Conservation (phyloP, 2,329 filamentous ascomycete species). For the Talaromyces verruculosus region DNA sequence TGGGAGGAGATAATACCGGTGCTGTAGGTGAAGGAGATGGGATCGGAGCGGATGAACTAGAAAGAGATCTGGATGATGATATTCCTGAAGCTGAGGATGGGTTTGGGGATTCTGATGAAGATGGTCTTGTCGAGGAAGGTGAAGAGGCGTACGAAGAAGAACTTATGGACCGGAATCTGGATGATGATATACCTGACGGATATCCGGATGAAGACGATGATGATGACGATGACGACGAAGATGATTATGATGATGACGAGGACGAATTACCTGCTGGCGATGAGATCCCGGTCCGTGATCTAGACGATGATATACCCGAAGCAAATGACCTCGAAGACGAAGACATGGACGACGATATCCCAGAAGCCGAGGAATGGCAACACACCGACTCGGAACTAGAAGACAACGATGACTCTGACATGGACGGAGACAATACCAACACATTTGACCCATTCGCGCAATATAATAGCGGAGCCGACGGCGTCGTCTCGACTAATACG, state of each 20-base stretch:
- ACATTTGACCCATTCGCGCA: slow-evolving; percentile 31
- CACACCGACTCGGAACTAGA: slow-evolving; percentile 75
- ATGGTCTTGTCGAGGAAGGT: slow-evolving; percentile 43
- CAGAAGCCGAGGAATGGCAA: slow-evolving; percentile 64
- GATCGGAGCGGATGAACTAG: slow-evolving; percentile 40
- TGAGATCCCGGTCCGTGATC: slow-evolving; percentile 63
- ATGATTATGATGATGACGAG: slow-evolving; percentile 45
- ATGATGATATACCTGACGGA: slow-evolving; percentile 72
- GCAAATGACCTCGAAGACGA: slow-evolving; percentile 47
- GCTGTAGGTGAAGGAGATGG: slow-evolving; percentile 47
- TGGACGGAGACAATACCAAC: slow-evolving; percentile 41
- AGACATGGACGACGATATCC: slow-evolving; percentile 42
- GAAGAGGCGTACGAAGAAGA: slow-evolving; percentile 51
- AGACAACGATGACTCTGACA: slow-evolving; percentile 49
- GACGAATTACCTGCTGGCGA: slow-evolving; percentile 55
- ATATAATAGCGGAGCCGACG: slow-evolving; percentile 26
- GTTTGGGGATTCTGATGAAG: slow-evolving; percentile 43
- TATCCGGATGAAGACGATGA: slow-evolving; percentile 47
- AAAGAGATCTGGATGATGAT: slow-evolving; percentile 48
- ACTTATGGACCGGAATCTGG: slow-evolving; percentile 61
- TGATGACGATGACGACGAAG: slow-evolving; percentile 43
- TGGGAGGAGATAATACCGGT: slow-evolving; percentile 51
- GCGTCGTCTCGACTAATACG: slow-evolving; percentile 22
- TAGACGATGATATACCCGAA: slow-evolving; percentile 71
- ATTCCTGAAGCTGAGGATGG: slow-evolving; percentile 49